These are phyloP conservation scores for Paratrimastix pyriformis DNA, from an alignment of 78 protist genomes.

Conservation along the genomic window DNA sequence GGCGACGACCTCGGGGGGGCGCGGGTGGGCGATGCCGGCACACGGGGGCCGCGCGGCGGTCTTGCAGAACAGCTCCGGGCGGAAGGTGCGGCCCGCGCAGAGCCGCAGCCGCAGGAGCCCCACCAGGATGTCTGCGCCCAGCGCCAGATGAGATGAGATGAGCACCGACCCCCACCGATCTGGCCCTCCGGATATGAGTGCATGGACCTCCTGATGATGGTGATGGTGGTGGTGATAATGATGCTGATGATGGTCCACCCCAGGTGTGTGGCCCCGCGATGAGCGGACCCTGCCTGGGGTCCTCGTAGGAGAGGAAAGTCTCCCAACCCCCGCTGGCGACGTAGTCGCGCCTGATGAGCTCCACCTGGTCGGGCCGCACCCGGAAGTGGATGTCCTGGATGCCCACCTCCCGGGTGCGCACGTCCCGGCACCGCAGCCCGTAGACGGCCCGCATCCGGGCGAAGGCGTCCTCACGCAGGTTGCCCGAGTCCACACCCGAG, in stretches of 20 bases:
- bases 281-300: conserved; percentile 54
- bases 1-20: no score
- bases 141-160: not conserved
- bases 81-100: conserved; percentile 44
- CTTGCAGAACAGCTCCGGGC: conserved; percentile 51
- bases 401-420: conserved; percentile 59
- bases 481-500: conserved; percentile 82
- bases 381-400: conserved; percentile 41
- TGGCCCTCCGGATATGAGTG: no score
- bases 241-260: no score
- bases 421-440: conserved; percentile 64
- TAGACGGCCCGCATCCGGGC: conserved; percentile 49
- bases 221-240: no score
- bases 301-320: conserved; percentile 87
- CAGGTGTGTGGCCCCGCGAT: no score
- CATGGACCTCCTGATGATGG: no score
- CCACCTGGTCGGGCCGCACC: conserved; percentile 63
- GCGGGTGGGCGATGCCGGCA: not conserved
- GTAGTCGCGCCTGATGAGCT: conserved; percentile 86
- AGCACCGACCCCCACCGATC: not conserved
- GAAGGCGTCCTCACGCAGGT: conserved; percentile 73
- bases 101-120: conserved; percentile 81
- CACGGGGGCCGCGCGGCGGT: not conserved
- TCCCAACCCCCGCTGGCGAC: conserved; percentile 81
- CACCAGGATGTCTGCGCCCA: conserved; percentile 60